Evolutionary conservation across 139 green algal genomes (phyloP).

Genomic region (Bryopsis sp.): DNA sequence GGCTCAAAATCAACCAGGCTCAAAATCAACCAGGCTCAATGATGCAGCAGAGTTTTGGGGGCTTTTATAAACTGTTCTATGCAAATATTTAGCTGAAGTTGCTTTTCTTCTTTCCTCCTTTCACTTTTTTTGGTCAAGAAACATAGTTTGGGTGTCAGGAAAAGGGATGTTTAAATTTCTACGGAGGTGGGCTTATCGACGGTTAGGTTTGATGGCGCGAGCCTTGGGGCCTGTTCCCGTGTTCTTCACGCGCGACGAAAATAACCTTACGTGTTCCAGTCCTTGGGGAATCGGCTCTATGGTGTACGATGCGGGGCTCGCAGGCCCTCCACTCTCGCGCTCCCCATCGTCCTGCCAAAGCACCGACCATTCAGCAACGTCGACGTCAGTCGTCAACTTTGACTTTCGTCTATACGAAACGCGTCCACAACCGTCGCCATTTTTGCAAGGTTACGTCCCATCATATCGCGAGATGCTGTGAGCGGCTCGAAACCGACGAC

Average conservation of each 20-base stretch:
- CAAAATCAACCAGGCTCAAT: background rate
- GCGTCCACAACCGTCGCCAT: too few species aligned
- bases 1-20: background rate
- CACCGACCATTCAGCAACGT: too few species aligned
- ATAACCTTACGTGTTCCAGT: slow-evolving; percentile 13
- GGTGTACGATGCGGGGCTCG: background rate
- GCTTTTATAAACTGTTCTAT: background rate
- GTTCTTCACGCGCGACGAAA: too few species aligned
- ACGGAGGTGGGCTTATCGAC: background rate
- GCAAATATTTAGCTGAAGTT: background rate
- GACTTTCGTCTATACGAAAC: too few species aligned
- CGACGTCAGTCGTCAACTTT: too few species aligned
- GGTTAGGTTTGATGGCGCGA: background rate
- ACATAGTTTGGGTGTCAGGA: background rate
- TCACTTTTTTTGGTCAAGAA: slow-evolving; percentile 5
- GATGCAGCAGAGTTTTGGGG: background rate
- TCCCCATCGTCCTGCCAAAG: too few species aligned
- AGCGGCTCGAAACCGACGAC: too few species aligned
- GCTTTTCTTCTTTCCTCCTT: background rate
- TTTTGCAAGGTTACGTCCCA: too few species aligned
- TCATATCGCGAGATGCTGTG: too few species aligned
- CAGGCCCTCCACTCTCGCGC: background rate
- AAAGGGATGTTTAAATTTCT: background rate
- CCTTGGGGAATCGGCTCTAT: slow-evolving; percentile 13
- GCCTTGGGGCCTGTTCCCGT: background rate